phyloP scores from a whole-genome alignment of 805 yeast genomes.

The Teunomyces kruisii region DNA sequence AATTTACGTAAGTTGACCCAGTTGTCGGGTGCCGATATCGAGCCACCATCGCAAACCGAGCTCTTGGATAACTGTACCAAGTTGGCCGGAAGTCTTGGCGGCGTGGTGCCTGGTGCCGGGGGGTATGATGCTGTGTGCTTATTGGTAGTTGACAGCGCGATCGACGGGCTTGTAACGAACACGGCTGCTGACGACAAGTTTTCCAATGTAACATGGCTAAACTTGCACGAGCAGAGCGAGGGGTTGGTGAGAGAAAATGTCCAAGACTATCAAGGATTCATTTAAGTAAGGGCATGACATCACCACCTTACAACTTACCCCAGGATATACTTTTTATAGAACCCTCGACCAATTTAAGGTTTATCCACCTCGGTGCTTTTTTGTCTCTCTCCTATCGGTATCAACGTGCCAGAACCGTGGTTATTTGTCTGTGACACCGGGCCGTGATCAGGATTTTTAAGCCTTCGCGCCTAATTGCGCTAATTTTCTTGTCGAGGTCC shows the following conservation, averaged over 20 bases:
- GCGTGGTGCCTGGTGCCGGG: constrained; percentile 99
- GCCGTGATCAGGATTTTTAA: too few species aligned
- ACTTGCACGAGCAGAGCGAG: constrained; percentile 57
- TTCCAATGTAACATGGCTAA: constrained; percentile 62
- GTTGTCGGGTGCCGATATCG: constrained; percentile 80
- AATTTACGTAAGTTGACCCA: constrained; percentile 60
- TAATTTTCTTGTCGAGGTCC: too few species aligned
- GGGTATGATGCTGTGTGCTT: constrained; percentile 92
- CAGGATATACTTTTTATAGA: too few species aligned
- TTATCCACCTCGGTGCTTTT: too few species aligned
- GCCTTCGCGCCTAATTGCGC: too few species aligned
- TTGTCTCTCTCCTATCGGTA: too few species aligned
- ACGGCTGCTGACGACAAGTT: constrained; percentile 30
- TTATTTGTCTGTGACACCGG: too few species aligned
- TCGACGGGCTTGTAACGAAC: constrained; percentile 24
- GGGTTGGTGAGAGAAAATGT: constrained; percentile 57
- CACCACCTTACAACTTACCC: too few species aligned
- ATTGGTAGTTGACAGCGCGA: constrained; percentile 51
- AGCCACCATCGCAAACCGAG: constrained; percentile 74
- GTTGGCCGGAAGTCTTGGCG: constrained; percentile 80
- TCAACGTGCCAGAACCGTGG: too few species aligned
- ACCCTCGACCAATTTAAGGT: too few species aligned
- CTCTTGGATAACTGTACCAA: constrained; percentile 52
- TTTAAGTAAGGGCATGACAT: too few species aligned
- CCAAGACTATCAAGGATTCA: constrained; percentile 9